Evolutionary conservation across 2,329 filamentous ascomycete species (phyloP).

Genomic region (Diaporthe sp.): DNA sequence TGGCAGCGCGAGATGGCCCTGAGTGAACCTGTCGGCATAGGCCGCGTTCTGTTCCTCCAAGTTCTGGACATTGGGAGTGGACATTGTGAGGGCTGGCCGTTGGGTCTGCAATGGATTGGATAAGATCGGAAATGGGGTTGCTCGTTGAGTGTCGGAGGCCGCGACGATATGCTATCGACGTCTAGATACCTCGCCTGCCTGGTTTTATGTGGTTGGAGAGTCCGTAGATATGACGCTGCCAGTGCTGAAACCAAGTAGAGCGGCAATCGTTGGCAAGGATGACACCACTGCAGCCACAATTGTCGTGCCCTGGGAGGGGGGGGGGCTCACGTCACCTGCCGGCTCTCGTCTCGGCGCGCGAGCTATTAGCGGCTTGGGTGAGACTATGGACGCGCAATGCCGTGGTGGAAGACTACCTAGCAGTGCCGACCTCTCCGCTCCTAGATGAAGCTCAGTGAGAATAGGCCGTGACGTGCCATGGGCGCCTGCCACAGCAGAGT

Average conservation of each 20-base stretch:
- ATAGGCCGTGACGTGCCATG: neutral
- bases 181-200: neutral
- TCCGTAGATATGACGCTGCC: neutral
- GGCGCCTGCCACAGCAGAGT: too few species aligned
- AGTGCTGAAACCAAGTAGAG: neutral
- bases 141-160: neutral
- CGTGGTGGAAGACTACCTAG: neutral
- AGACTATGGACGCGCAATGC: neutral
- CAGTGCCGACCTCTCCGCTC: neutral
- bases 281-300: conserved; percentile 10
- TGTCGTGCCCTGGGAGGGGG: neutral
- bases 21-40: conserved; percentile 61
- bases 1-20: conserved; percentile 74
- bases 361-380: conserved; percentile 3
- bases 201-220: neutral
- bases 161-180: neutral
- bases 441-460: neutral
- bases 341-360: neutral
- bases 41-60: conserved; percentile 41
- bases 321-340: conserved; percentile 1
- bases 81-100: conserved; percentile 29
- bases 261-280: neutral
- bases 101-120: neutral
- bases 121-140: neutral
- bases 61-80: conserved; percentile 41